phyloP scores from a whole-genome alignment of 352 stramenopile species.

The Aphanomyces stellatus region DNA sequence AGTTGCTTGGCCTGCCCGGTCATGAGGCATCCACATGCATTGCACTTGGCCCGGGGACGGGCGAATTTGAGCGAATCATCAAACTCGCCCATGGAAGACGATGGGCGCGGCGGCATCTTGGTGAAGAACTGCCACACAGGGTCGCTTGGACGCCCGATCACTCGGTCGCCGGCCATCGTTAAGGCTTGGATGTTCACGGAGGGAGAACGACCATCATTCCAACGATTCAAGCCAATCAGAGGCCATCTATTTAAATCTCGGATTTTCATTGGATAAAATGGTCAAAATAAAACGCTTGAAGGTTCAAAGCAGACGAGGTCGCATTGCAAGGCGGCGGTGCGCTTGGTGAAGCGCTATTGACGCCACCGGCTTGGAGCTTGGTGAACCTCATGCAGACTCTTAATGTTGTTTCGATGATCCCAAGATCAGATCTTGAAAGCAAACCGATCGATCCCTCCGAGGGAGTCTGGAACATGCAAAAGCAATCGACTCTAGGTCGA shows the following conservation, averaged over 20 bases:
- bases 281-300: background rate
- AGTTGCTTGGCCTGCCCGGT: background rate
- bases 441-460: too few species aligned
- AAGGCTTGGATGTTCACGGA: too few species aligned
- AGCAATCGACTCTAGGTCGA: too few species aligned
- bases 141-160: background rate
- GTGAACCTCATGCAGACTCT: too few species aligned
- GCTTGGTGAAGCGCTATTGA: background rate
- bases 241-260: too few species aligned
- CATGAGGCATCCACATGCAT: conserved; percentile 5
- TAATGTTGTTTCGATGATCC: too few species aligned
- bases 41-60: background rate
- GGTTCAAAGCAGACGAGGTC: background rate
- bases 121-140: background rate
- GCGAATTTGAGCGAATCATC: background rate
- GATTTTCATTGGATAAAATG: background rate
- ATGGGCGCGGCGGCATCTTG: background rate
- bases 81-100: background rate
- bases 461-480: too few species aligned
- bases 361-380: too few species aligned
- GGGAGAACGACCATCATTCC: too few species aligned
- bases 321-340: background rate
- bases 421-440: too few species aligned
- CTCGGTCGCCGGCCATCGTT: background rate
- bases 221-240: too few species aligned